Evolutionary conservation across 2,329 filamentous ascomycete genomes (phyloP).

Genomic region (Catunica adiposa): DNA sequence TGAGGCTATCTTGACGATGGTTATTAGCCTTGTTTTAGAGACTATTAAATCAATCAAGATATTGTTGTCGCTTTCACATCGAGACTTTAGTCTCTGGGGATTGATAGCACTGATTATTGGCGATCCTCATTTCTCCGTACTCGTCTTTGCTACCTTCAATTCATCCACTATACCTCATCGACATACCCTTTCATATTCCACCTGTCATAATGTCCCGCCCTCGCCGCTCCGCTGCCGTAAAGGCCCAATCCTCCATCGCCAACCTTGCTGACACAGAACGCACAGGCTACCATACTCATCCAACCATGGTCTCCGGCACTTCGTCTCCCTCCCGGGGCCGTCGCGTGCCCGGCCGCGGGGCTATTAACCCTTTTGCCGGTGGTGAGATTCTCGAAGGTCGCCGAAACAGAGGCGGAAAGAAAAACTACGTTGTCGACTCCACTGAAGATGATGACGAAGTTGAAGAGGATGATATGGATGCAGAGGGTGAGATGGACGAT

Average conservation of each 20-base stretch:
- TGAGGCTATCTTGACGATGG: no score
- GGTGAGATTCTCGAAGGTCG: constrained; percentile 34
- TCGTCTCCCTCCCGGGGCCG: constrained; percentile 25
- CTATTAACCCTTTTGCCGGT: constrained; percentile 18
- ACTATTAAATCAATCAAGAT: no score
- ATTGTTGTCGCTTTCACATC: no score
- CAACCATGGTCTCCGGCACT: background rate
- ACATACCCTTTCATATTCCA: no score
- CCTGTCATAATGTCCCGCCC: constrained; percentile 24
- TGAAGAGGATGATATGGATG: constrained; percentile 23
- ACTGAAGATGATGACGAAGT: constrained; percentile 30
- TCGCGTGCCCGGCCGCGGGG: constrained; percentile 16
- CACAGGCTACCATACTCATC: background rate
- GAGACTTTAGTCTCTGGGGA: no score
- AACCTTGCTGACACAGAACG: constrained; percentile 23
- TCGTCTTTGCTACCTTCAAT: no score
- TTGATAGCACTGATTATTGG: no score
- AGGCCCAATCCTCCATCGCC: constrained; percentile 28
- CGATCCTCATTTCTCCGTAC: no score
- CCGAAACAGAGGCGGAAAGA: constrained; percentile 38
- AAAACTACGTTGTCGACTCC: constrained; percentile 43
- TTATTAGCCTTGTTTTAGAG: no score
- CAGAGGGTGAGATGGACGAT: constrained; percentile 20
- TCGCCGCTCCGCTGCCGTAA: constrained; percentile 28
- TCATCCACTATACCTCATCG: no score